A percentile compares a stretch with the other conserved stretches of the same genome.
These are phyloP conservation scores for Endogone sp. DNA, from an alignment of 192 early-diverging fungal genomes.

Conservation along the genomic window DNA sequence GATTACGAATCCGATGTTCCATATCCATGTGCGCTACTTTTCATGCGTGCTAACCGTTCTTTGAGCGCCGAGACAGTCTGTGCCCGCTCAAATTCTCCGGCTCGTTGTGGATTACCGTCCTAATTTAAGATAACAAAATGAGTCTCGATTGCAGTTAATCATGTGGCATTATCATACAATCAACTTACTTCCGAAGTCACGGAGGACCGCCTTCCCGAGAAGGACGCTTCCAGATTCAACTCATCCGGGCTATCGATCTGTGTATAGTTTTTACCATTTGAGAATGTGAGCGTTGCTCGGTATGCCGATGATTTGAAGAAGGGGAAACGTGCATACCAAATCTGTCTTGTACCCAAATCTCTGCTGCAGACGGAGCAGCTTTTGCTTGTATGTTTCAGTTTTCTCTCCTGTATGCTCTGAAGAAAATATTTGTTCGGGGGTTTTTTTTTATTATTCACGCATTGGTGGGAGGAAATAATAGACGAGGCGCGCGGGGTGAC, in stretches of 20 bases:
- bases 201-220: conserved; percentile 1
- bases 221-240: not conserved
- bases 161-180: not conserved
- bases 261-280: too few relatives aligned
- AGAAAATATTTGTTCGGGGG: not conserved
- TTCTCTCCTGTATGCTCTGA: conserved; percentile 18
- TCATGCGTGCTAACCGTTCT: conserved; percentile 65
- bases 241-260: conserved; percentile 4
- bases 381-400: conserved; percentile 38
- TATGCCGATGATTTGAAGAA: too few relatives aligned
- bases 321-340: not conserved
- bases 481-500: too few relatives aligned
- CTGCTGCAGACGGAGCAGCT: conserved; percentile 56
- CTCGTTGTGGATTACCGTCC: conserved; percentile 16
- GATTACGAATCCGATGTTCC: not conserved
- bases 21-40: conserved; percentile 4
- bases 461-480: too few relatives aligned
- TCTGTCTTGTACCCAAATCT: conserved; percentile 43
- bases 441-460: not conserved
- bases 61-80: conserved; percentile 64
- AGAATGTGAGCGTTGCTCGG: too few relatives aligned
- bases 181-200: not conserved
- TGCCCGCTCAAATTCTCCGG: conserved; percentile 34
- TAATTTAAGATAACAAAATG: conserved; percentile 2
- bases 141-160: not conserved